Conservation (phyloP, 2,329 filamentous ascomycete genomes). For the Chrysoporthe austroafricana region DNA sequence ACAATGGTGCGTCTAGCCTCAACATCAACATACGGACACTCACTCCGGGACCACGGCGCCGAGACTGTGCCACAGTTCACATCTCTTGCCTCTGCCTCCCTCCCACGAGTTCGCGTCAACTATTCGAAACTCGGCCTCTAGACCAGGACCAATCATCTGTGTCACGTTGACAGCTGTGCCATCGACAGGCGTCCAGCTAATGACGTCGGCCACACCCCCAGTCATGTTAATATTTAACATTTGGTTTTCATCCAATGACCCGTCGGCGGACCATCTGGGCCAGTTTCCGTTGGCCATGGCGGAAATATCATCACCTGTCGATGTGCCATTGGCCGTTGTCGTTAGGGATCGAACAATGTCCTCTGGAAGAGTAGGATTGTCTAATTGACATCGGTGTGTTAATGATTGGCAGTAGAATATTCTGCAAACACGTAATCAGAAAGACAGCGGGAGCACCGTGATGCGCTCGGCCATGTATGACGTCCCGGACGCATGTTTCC, state of each 20-base stretch:
- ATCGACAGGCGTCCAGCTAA: conserved; percentile 22
- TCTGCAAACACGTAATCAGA: not conserved
- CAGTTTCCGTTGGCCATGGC: conserved; percentile 16
- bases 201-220: conserved; percentile 25
- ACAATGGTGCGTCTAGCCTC: not conserved
- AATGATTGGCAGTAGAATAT: not conserved
- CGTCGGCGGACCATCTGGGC: conserved; percentile 24
- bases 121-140: conserved; percentile 36
- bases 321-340: conserved; percentile 9
- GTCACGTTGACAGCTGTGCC: conserved; percentile 36
- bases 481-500: not conserved
- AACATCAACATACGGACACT: not conserved
- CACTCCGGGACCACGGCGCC: conserved; percentile 19
- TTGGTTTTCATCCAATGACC: not conserved
- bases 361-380: conserved; percentile 39
- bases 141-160: conserved; percentile 13
- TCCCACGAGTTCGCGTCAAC: conserved; percentile 49
- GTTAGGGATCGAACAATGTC: conserved; percentile 1
- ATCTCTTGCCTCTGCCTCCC: conserved; percentile 45
- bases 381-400: not conserved
- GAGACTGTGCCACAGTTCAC: conserved; percentile 43
- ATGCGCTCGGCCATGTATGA: not conserved
- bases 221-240: conserved; percentile 34
- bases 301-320: conserved; percentile 19
- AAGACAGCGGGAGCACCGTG: not conserved